phyloP scores from a whole-genome alignment of 331 rosid species.

The Quercus phellos region DNA sequence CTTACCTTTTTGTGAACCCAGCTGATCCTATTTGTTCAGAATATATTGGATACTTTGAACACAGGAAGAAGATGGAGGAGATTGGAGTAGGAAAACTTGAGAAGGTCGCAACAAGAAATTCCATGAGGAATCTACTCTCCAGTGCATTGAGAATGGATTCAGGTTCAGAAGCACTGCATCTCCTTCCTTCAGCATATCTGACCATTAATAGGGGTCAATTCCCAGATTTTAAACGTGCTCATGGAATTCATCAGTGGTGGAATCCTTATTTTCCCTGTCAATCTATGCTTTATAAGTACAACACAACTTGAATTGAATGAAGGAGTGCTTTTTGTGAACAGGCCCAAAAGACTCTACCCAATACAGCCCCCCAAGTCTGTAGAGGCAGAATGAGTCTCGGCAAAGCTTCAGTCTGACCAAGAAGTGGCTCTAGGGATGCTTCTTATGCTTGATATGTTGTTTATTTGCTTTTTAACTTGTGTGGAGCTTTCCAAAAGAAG shows the following conservation, averaged over 20 bases:
- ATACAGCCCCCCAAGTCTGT: no score
- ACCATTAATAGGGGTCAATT: neutral
- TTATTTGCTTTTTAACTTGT: no score
- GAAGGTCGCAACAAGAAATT: constrained; percentile 16
- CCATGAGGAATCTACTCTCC: constrained; percentile 1
- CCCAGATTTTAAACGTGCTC: constrained; percentile 12
- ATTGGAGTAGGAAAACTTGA: constrained; percentile 13
- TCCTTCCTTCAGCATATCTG: constrained; percentile 29
- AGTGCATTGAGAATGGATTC: neutral
- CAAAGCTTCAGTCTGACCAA: no score
- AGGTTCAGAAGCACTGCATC: constrained; percentile 20
- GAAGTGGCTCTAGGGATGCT: no score
- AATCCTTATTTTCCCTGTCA: constrained; percentile 16
- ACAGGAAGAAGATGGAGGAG: constrained; percentile 24
- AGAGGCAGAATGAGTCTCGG: no score
- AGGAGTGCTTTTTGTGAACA: neutral
- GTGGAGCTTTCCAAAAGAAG: no score
- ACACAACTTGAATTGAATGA: neutral
- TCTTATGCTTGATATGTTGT: no score
- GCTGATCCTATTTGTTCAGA: constrained; percentile 20
- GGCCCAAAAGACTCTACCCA: no score
- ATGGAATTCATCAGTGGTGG: constrained; percentile 35
- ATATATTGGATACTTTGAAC: constrained; percentile 27
- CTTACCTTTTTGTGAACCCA: constrained; percentile 33
- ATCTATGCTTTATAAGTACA: neutral